Evolutionary conservation across 257 asterid species (phyloP).

Genomic region (Scutellaria minor): DNA sequence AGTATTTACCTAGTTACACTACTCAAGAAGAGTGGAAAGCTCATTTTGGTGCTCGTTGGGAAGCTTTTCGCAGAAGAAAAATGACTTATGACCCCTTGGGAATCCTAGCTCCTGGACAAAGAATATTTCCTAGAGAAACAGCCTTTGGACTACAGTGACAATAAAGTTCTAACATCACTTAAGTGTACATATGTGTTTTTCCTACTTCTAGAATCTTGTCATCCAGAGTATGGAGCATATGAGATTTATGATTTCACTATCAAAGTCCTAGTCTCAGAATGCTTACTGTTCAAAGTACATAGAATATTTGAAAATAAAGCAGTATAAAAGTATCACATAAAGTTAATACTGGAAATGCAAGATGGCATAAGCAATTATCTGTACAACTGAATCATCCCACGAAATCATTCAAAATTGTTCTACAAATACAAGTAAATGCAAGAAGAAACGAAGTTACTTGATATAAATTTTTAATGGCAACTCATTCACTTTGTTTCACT

Average conservation of each 20-base stretch:
- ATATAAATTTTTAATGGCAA: conserved; percentile 24
- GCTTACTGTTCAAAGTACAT: not conserved
- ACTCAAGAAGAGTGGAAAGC: conserved; percentile 81
- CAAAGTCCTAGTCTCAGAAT: conserved; percentile 18
- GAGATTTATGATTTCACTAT: not conserved
- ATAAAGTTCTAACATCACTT: conserved; percentile 20
- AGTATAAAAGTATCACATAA: conserved; percentile 27
- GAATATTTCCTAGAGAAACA: conserved; percentile 62
- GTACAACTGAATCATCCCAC: conserved; percentile 7
- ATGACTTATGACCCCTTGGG: conserved; percentile 79
- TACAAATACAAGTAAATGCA: conserved; percentile 32
- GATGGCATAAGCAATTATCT: conserved; percentile 12
- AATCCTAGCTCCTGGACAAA: conserved; percentile 92
- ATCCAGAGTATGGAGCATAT: conserved; percentile 1
- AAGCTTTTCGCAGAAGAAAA: conserved; percentile 66
- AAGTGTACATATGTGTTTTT: conserved; percentile 28
- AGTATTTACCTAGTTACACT: conserved; percentile 78
- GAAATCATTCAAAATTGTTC: not conserved
- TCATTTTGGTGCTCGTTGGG: conserved; percentile 86
- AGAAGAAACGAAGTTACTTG: conserved; percentile 32
- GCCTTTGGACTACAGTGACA: conserved; percentile 44
- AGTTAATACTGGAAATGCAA: conserved; percentile 18
- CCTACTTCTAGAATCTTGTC: conserved; percentile 23
- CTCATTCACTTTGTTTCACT: conserved; percentile 48
- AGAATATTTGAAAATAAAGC: conserved; percentile 9